Conservation (phyloP, 1,284 basidiomycete species). For the Athelia sp. region DNA sequence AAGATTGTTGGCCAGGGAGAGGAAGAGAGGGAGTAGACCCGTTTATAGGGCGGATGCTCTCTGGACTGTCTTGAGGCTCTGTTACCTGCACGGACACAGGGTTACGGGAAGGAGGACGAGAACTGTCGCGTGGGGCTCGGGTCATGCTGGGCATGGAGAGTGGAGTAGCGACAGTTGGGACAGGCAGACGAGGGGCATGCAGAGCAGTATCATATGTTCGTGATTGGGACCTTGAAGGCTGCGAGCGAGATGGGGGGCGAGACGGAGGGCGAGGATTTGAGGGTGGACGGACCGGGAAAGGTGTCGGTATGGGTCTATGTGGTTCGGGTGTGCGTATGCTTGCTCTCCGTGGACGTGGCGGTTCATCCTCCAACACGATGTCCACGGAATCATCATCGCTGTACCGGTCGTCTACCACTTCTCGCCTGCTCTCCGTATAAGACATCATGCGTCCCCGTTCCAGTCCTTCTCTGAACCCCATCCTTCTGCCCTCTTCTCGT, state of each 20-base stretch:
- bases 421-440: constrained; percentile 4
- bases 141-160: background rate
- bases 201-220: background rate
- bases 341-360: background rate
- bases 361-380: background rate
- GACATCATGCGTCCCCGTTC: constrained; percentile 43
- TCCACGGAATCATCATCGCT: background rate
- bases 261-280: too few species aligned
- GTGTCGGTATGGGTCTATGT: too few species aligned
- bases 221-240: too few species aligned
- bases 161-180: background rate
- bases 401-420: too few species aligned
- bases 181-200: background rate
- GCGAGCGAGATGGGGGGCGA: too few species aligned
- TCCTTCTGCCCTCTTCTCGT: constrained; percentile 53
- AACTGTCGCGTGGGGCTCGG: background rate
- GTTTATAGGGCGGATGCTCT: background rate
- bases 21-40: background rate
- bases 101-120: background rate
- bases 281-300: too few species aligned
- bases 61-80: background rate
- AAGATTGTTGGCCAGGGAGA: background rate
- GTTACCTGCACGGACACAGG: background rate
- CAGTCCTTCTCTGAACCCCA: constrained; percentile 57
- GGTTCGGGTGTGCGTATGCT: background rate